Evolutionary conservation across 2,329 filamentous ascomycete species (phyloP).

Genomic region (Pseudocercospora musae): DNA sequence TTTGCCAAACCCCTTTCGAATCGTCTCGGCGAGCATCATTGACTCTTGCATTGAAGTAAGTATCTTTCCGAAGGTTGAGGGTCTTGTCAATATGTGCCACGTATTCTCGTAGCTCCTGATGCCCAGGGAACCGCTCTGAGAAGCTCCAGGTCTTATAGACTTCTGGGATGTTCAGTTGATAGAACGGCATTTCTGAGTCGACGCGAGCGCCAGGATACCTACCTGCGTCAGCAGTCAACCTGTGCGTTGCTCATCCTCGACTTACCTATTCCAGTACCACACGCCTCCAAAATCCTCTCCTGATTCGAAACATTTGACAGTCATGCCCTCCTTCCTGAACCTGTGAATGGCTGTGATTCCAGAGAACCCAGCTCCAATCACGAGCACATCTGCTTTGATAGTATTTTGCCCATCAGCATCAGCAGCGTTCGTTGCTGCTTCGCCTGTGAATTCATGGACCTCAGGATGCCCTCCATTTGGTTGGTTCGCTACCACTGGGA

Average conservation of each 20-base stretch:
- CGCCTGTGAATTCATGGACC: slow-evolving; percentile 13
- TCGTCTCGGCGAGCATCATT: slow-evolving; percentile 52
- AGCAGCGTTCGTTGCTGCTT: background rate
- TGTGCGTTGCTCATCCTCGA: background rate
- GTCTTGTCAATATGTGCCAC: slow-evolving; percentile 60
- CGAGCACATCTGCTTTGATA: slow-evolving; percentile 25
- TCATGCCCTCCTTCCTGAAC: slow-evolving; percentile 34
- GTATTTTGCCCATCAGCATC: background rate
- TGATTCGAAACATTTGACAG: slow-evolving; percentile 37
- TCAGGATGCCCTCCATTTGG: slow-evolving; percentile 8
- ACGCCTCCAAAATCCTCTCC: slow-evolving; percentile 38
- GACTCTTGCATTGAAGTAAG: slow-evolving; percentile 56
- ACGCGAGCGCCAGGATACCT: slow-evolving; percentile 46
- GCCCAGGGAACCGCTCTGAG: slow-evolving; percentile 32
- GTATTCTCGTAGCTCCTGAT: slow-evolving; percentile 51
- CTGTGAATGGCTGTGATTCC: slow-evolving; percentile 40
- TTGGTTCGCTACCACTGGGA: slow-evolving; percentile 11
- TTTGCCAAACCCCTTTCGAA: slow-evolving; percentile 46
- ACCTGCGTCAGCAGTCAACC: slow-evolving; percentile 14
- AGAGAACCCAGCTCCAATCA: slow-evolving; percentile 43
- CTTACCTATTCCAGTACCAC: slow-evolving; percentile 39
- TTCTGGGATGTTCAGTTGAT: slow-evolving; percentile 48
- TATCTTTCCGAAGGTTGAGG: slow-evolving; percentile 55
- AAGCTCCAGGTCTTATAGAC: slow-evolving; percentile 55
- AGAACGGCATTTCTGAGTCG: slow-evolving; percentile 47